Evolutionary conservation across 768 basidiomycete genomes (phyloP), one percentile per base, ranked within the genome.

Genomic region (Fomitopsis pulvina): DNA sequence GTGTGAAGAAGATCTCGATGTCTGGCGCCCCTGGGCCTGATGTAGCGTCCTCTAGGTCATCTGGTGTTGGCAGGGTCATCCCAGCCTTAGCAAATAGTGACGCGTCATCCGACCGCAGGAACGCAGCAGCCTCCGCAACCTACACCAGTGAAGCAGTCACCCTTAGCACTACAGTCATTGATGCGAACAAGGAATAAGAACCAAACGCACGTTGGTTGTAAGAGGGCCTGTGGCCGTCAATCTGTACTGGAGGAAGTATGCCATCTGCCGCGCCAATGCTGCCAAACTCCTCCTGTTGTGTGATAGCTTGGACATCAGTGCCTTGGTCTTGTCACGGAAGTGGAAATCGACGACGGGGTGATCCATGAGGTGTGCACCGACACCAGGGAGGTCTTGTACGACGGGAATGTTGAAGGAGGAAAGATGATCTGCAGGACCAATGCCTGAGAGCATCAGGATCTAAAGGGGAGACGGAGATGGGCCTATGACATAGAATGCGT

Each of bases 281-380:
- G 16, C 48, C 30, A 39, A 42, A 32, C 25, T 43, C 48, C 32
- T 34, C 24, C n/a, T 46, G 30, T 46, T 18, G 21, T 34, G 21
- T 4, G 45, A 37, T 16, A 46, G 7, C 2, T 11, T 3, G 3
- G 45, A 32, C 20, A 22, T 20, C 28, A 76, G 72, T 4, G 66
- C 57, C 45, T 72, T 68, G 2, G 64, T 65, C 52, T 74, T 81
- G 53, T 83, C 80, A 54, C 72, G 73, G 62, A 77, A 72, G 54
- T 72, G 70, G 22, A 80, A 45, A 57, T 74, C 69, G 44, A 85
- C 71, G 12, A 73, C 71, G 3, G 74, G 70, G 57, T 92, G 90
- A 59, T 92, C 90, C 40, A 76, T 69, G 16, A 92, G 74, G 61
- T 90, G 75, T 8, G 75, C 69, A 12, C 91, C 91, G 18, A 93